Evolutionary conservation across 2,329 filamentous ascomycete species (phyloP), one percentile per base, ranked within the genome.

Genomic region (Exophiala calicioides): DNA sequence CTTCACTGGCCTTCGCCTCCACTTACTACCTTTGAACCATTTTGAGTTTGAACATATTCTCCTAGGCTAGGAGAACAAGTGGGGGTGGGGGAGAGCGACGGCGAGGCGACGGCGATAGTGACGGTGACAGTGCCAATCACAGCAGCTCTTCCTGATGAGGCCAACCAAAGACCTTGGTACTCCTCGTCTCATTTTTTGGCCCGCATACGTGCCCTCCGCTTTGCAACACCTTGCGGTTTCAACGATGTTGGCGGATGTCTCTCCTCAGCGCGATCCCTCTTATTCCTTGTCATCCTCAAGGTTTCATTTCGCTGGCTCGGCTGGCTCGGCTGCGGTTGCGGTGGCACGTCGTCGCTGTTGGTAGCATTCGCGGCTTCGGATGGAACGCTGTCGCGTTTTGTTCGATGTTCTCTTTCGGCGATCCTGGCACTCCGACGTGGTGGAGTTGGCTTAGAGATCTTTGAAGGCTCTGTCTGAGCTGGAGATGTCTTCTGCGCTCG

Each of bases 141-240:
- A n/a, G n/a, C n/a, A n/a, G n/a, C n/a, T n/a, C n/a, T n/a, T n/a
- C n/a, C n/a, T n/a, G n/a, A n/a, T n/a, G n/a, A n/a, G n/a, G n/a
- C n/a, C n/a, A n/a, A n/a, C n/a, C n/a, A n/a, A n/a, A n/a, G n/a
- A n/a, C n/a, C n/a, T n/a, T n/a, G n/a, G n/a, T n/a, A n/a, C n/a
- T n/a, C n/a, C n/a, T n/a, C n/a, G n/a, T n/a, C n/a, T n/a, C n/a
- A n/a, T n/a, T n/a, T n/a, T n/a, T n/a, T n/a, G n/a, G n/a, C n/a
- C n/a, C n/a, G n/a, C n/a, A n/a, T n/a, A 45, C 42, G 42, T 20
- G 23, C 26, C 21, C 15, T 38, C 16, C 35, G 42, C 24, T 45
- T 37, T 30, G 24, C 24, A 15, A 38, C 42, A 31, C 32, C 42
- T 39, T 37, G 42, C 32, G 33, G 33, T 31, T 37, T 45, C 42